Evolutionary conservation across 306 rosid genomes (phyloP).

Genomic region (Dryas drummondii): DNA sequence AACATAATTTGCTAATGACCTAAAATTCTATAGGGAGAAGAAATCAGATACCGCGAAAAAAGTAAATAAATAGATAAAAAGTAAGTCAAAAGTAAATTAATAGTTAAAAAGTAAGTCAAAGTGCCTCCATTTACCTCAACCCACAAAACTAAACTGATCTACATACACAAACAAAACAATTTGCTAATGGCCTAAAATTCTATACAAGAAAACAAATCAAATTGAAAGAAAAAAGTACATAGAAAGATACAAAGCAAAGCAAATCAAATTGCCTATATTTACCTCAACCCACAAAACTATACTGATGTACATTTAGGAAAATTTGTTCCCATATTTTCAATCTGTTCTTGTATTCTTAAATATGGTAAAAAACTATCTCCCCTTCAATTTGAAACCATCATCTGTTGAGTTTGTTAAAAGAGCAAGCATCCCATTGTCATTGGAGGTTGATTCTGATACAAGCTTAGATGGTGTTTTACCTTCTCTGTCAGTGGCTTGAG

Average conservation of each 20-base stretch:
- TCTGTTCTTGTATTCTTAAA: neutral
- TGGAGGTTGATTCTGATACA: conserved; percentile 40
- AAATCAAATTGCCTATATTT: neutral
- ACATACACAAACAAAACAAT: neutral
- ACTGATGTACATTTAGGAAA: conserved; percentile 2
- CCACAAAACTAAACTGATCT: neutral
- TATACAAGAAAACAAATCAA: neutral
- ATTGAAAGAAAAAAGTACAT: neutral
- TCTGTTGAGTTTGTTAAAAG: conserved; percentile 40
- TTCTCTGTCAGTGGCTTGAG: conserved; percentile 43
- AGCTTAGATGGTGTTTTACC: conserved; percentile 58
- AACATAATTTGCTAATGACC: neutral
- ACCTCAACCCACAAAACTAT: conserved; percentile 1
- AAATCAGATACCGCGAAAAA: neutral
- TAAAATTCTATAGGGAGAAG: neutral
- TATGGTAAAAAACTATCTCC: neutral
- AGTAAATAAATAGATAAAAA: no score
- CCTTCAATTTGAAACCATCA: conserved; percentile 21
- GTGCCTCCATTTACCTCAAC: neutral
- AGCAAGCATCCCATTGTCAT: conserved; percentile 36
- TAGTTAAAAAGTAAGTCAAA: neutral
- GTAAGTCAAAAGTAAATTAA: neutral
- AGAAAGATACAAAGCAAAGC: neutral
- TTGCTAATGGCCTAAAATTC: neutral
- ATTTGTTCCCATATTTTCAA: neutral